Base-by-base conservation (phyloP, 208 protist genomes). In the Leishmania martiniquensis region DNA sequence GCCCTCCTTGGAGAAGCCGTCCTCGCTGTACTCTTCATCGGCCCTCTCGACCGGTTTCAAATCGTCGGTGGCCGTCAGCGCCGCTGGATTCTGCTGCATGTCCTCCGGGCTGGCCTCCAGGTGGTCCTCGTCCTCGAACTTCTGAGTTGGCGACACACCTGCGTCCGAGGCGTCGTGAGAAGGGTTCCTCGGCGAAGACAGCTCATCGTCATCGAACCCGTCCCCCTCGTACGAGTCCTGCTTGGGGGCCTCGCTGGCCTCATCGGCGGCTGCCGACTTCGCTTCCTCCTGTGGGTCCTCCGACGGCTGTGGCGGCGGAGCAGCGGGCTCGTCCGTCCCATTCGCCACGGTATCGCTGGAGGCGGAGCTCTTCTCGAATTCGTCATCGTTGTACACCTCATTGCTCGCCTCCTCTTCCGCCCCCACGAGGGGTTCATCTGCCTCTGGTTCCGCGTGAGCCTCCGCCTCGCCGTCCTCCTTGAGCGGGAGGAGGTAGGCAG, bases 391-490 rank as follows among this genome's bases (percentile, higher is more conserved):
- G 44, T 76, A 66, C 72, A 39, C 29, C 15, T 69, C 45, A 37
- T 82, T 59, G 6, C 3, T 13, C 10, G 29, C 59, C 71, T 86
- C 54, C 57, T 73, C 55, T 67, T 85, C 72, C 12, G 54, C 49
- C 22, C 49, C 57, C 20, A 22, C 25, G 17, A 71, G 51, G 32
- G 29, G 71, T 20, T 12, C 6, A 22, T 13, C 42, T n/a, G 4
- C 44, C 44, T 71, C 66, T 51, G 51, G 17, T 59, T 85, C 17
- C 32, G 68, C 29, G 10, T 25, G 6, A 37, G 44, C 4, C 63
- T 47, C 39, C 17, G 63, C 39, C 39, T 47, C 22, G 63, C 63
- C 39, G 7, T n/a, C 63, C 39, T 68, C 63, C 42, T 76, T 65
- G 25, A 63, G 42, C 10, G 55, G 29, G 79, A 29, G 22, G 25